phyloP scores from a whole-genome alignment of 305 asterid species.

The Nicotiana rustica region DNA sequence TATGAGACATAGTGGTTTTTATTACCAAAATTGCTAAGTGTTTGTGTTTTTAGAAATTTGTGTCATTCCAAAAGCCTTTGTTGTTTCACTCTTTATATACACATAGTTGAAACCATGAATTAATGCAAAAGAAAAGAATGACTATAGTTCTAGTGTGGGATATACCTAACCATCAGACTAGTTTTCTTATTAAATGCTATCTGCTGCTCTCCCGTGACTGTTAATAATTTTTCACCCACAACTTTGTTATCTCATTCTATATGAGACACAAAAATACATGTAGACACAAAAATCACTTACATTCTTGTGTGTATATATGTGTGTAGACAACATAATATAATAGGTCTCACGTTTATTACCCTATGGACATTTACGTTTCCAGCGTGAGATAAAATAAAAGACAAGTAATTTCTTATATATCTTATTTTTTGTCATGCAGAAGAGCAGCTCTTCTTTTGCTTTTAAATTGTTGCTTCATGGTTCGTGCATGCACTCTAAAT shows the following conservation, averaged over 20 bases:
- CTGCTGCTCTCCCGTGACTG: constrained; percentile 28
- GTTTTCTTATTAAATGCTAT: background rate
- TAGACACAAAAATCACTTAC: background rate
- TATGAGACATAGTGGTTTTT: constrained; percentile 72
- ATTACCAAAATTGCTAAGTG: background rate
- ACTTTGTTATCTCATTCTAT: background rate
- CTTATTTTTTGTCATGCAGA: constrained; percentile 54
- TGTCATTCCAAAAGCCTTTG: background rate
- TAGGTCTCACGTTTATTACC: constrained; percentile 35
- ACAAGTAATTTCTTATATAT: background rate
- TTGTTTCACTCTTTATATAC: constrained; percentile 45
- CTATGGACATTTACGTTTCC: constrained; percentile 31
- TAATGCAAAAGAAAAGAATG: background rate
- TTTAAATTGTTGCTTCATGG: constrained; percentile 30
- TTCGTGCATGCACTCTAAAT: constrained; percentile 50
- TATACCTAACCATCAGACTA: background rate
- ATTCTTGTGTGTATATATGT: background rate
- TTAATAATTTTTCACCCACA: background rate
- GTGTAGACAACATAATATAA: background rate
- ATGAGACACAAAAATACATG: background rate
- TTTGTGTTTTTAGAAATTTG: background rate
- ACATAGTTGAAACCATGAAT: background rate
- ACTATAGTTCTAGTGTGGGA: background rate
- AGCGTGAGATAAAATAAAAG: constrained; percentile 25
- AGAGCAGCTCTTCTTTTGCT: constrained; percentile 47